phyloP scores from a whole-genome alignment of 306 rosid genomes.

The Echinosophora koreensis region DNA sequence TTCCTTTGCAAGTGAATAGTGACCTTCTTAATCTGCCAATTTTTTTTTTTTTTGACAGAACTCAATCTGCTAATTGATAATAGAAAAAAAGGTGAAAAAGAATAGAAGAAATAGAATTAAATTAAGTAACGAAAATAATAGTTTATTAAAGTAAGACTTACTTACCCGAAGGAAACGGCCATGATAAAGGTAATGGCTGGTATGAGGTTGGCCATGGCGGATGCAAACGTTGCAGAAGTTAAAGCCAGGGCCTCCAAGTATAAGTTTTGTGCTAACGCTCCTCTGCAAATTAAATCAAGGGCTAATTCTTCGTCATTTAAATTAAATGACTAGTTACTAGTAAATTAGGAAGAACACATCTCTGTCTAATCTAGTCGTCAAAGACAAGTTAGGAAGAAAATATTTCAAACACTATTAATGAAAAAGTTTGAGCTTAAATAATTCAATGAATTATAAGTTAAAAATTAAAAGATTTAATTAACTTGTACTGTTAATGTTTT shows the following conservation, averaged over 20 bases:
- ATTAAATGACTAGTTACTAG: no score
- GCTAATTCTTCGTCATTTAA: background rate
- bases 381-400: background rate
- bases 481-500: no score
- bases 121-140: background rate
- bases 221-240: constrained; percentile 74
- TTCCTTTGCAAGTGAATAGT: no score
- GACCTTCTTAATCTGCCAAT: background rate
- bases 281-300: constrained; percentile 50
- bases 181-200: constrained; percentile 74
- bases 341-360: background rate
- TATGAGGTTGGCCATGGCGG: constrained; percentile 68
- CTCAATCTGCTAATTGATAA: background rate
- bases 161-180: constrained; percentile 63
- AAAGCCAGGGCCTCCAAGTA: constrained; percentile 59
- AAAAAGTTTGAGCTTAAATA: background rate
- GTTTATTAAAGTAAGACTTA: background rate
- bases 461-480: no score
- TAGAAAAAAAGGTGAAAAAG: background rate
- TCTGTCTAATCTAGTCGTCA: background rate
- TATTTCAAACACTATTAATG: background rate
- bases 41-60: no score
- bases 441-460: no score
- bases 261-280: constrained; percentile 65
- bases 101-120: background rate